These are phyloP conservation scores for Beauveria sp. DNA, from an alignment of 2,329 filamentous ascomycete species.

Conservation along the genomic window DNA sequence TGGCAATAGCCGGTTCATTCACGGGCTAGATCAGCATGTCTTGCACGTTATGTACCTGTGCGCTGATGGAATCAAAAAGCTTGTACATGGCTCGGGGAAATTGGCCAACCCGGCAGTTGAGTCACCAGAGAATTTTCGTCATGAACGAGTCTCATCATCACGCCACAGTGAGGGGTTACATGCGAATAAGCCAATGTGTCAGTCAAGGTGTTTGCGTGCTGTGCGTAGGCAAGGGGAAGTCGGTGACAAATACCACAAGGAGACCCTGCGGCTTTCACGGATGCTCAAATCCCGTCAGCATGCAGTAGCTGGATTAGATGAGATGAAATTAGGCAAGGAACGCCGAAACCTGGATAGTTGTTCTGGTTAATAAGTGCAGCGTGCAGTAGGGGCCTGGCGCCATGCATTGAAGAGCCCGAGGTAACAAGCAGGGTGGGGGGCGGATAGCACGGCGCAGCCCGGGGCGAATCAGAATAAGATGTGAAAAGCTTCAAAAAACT, in stretches of 20 bases:
- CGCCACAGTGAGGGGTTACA: background rate
- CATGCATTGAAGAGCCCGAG: too few relatives aligned
- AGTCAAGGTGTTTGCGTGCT: background rate
- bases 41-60: background rate
- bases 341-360: background rate
- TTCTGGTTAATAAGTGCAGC: background rate
- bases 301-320: background rate
- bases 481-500: background rate
- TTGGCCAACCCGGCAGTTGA: background rate
- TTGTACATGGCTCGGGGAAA: background rate
- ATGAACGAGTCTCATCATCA: background rate
- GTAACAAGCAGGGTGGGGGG: background rate
- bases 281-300: background rate
- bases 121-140: background rate
- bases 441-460: background rate
- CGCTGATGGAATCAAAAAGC: too few relatives aligned
- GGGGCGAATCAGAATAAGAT: background rate
- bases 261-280: background rate
- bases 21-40: background rate
- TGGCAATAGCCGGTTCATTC: background rate
- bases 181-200: background rate
- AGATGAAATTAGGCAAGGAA: background rate
- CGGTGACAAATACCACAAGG: background rate
- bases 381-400: background rate
- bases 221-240: background rate